phyloP scores from a whole-genome alignment of 139 green algal species.

The Chlamydomonas incerta region DNA sequence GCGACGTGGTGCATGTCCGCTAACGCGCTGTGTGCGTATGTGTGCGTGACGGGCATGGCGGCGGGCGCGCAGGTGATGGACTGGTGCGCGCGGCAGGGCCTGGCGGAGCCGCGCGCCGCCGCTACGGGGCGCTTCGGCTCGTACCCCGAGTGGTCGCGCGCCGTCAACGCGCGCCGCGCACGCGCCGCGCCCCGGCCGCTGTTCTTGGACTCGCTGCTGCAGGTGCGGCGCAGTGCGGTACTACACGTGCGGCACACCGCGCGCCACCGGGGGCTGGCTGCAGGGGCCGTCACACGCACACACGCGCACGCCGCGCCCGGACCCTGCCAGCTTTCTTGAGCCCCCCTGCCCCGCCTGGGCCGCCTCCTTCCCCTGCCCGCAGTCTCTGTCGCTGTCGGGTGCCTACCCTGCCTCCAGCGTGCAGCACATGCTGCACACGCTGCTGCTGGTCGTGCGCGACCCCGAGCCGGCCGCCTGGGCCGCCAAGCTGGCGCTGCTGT shows the following conservation, averaged over 20 bases:
- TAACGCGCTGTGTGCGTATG: too few relatives aligned
- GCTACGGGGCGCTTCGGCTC: constrained; percentile 56
- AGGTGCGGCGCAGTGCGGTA: background rate
- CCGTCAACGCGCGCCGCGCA: constrained; percentile 37
- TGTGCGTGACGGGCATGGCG: background rate
- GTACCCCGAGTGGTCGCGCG: constrained; percentile 60
- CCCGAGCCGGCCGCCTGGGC: constrained; percentile 23
- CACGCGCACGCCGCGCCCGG: too few relatives aligned
- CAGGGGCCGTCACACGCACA: too few relatives aligned
- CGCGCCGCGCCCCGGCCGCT: constrained; percentile 20
- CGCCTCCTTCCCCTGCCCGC: background rate
- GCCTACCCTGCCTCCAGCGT: constrained; percentile 45
- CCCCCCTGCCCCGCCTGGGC: too few relatives aligned
- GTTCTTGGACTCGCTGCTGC: constrained; percentile 58
- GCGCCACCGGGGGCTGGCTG: too few relatives aligned
- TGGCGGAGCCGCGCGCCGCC: background rate
- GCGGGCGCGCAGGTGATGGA: constrained; percentile 43
- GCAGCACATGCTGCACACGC: constrained; percentile 42
- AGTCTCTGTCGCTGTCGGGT: constrained; percentile 25
- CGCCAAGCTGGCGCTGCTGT: constrained; percentile 65
- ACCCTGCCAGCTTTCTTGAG: too few relatives aligned
- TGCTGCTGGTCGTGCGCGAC: constrained; percentile 56
- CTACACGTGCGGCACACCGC: too few relatives aligned
- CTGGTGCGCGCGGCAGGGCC: constrained; percentile 50
- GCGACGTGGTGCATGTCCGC: too few relatives aligned